Conservation (phyloP, 306 rosid genomes). For the Rosa lucieae region DNA sequence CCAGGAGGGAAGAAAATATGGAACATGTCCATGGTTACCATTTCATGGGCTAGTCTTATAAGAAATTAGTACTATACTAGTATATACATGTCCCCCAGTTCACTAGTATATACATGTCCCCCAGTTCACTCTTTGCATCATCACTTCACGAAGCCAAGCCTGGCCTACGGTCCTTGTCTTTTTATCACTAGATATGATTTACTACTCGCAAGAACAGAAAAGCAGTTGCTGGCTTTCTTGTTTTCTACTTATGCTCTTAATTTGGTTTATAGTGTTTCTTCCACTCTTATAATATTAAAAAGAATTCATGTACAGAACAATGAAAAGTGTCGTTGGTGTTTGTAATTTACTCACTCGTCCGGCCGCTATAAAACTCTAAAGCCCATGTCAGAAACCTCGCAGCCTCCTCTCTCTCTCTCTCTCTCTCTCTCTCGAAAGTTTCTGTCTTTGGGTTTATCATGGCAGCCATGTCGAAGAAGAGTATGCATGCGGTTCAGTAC, state of each 20-base stretch:
- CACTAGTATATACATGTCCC: neutral
- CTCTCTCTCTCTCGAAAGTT: neutral
- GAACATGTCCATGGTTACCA: neutral
- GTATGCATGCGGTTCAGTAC: slow-evolving; percentile 69
- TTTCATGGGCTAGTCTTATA: neutral
- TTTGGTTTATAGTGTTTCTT: neutral
- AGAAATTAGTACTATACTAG: neutral
- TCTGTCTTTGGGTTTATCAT: neutral
- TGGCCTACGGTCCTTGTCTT: neutral
- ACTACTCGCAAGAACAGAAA: neutral
- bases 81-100: neutral
- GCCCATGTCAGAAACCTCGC: neutral
- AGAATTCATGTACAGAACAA: neutral
- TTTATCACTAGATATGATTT: neutral
- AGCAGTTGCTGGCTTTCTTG: slow-evolving; percentile 1
- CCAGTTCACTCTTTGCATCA: neutral
- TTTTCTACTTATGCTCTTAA: neutral
- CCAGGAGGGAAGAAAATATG: neutral
- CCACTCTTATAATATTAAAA: neutral
- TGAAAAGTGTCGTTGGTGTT: neutral
- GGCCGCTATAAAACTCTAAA: neutral
- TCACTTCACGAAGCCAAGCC: slow-evolving; percentile 5
- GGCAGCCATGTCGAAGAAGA: slow-evolving; percentile 36
- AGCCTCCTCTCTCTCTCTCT: neutral
- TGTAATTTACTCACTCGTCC: neutral